These are phyloP conservation scores for Trichoderma sp. DNA, from an alignment of 2,329 filamentous ascomycete species.

Conservation along the genomic window DNA sequence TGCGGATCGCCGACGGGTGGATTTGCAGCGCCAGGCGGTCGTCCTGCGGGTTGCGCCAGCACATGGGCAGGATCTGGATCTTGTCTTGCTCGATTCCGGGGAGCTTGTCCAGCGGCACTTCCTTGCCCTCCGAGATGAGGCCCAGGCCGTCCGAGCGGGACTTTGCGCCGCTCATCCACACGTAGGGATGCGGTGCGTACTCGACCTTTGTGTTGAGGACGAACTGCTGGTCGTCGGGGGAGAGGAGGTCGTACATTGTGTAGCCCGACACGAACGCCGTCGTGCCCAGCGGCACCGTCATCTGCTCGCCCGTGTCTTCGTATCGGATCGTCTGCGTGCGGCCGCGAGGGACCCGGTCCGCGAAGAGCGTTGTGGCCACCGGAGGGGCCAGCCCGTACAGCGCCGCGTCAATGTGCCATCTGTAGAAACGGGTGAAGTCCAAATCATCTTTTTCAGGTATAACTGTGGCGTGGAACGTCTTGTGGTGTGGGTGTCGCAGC, in stretches of 20 bases:
- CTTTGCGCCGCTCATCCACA: constrained; percentile 76
- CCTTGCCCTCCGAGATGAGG: constrained; percentile 67
- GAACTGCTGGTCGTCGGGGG: constrained; percentile 67
- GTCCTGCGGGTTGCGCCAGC: constrained; percentile 75
- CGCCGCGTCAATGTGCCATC: constrained; percentile 82
- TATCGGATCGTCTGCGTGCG: constrained; percentile 70
- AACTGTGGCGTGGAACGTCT: constrained; percentile 70
- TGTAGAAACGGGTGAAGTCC: constrained; percentile 64
- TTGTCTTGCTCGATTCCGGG: constrained; percentile 68
- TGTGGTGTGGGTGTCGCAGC: constrained; percentile 76
- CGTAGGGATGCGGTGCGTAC: constrained; percentile 78
- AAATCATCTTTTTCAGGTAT: constrained; percentile 60
- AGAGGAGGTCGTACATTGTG: constrained; percentile 70
- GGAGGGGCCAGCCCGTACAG: constrained; percentile 77
- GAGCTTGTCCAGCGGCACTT: constrained; percentile 62
- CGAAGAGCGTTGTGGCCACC: constrained; percentile 71
- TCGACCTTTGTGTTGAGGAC: constrained; percentile 69
- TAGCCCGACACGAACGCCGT: constrained; percentile 76
- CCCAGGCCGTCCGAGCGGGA: constrained; percentile 71
- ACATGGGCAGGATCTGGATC: constrained; percentile 74
- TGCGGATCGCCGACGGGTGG: constrained; percentile 72
- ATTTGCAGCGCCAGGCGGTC: constrained; percentile 71
- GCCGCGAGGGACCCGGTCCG: constrained; percentile 71
- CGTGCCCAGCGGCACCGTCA: constrained; percentile 72
- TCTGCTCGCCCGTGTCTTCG: constrained; percentile 69